Base-by-base conservation (phyloP, 805 yeast species). In the Saccharomycopsis microspora region DNA sequence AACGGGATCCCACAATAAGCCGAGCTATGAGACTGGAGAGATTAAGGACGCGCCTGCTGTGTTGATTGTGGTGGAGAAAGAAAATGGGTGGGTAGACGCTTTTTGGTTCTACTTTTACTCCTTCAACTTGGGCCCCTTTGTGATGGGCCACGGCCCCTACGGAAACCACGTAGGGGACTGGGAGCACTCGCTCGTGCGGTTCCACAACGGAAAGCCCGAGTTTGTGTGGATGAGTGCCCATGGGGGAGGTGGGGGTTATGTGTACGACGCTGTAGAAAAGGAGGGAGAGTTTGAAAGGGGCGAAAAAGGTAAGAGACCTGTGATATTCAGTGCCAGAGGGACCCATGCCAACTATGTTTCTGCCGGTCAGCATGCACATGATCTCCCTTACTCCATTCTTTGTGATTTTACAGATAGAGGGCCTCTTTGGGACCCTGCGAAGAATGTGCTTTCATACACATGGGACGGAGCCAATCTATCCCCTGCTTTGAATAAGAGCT, bases 141-240 rank as follows among this genome's bases (percentile, higher is more conserved):
- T 90, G 6, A 88, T 90, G 97, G 97, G 97, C 3, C 75, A 76
- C 36, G 98, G 98, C 0, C 98, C 98, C 0, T 93, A 83, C 68
- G 98, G 98, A 0, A 85, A 90, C 61, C 98, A 90, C 60, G 79
- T 93, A 34, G 98, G 97, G 5, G 98, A 90, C 66, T 90, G 98
- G 98, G 98, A 90, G 57, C 98, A 90, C 62, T 79, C 94, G 1
- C 65, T 90, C 35, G 90, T 88, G 9, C 70, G 98, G 30, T 90
- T 86, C 60, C 76, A 80, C 57, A 73, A 82, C 3, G 95, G 96
- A 1, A 65, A 70, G 49, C 97, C 98, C 0, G 70, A 80, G 8
- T 75, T 83, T 46, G 78, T 89, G 27, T 90, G 97, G 97, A 84
- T 93, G 94, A 82, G 94, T 32, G 97, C 97, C 0, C 98, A 90